Base-by-base conservation (phyloP, 2,329 filamentous ascomycete genomes). In the Epichloe baconii region DNA sequence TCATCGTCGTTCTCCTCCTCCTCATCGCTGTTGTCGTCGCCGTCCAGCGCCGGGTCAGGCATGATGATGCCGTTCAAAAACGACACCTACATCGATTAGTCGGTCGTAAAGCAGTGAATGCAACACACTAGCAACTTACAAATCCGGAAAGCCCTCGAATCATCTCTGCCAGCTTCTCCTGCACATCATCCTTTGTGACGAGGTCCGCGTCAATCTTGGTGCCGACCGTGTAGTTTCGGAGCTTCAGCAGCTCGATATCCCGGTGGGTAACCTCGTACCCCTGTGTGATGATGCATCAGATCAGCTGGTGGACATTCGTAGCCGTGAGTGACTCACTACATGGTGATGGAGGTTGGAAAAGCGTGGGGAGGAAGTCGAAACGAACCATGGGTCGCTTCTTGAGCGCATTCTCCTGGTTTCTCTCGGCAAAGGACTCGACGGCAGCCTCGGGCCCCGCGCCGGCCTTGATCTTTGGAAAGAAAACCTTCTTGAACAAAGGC, bases 301-400 rank as follows among this genome's bases (percentile, higher is more conserved):
- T 34, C 15, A 34, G 40, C 19, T 21, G 41, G 4, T 14, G 41
- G 21, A 21, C 26, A 4, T 10, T 11, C 26, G 26, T 31, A 11
- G 26, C 26, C 26, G 26, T 11, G 26, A 31, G 26, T 14, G 12
- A 38, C 14, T 38, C 36, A 8, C 26, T 3, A 31, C 36, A n/a
- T 5, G 4, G 12, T 35, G 19, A 15, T 12, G 15, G 1, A 17
- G 7, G 11, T 10, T 5, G 44, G 7, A n/a, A 31, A 2, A 31
- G 2, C 26, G 7, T 31, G 26, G 7, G 26, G 26, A 8, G 7
- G 26, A 8, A 8, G 26, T 31, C 26, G 26, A n/a, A 2, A 37
- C 36, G 10, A 35, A 88, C 88, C 80, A 90, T 91, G 4, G 90
- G 90, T 62, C 84, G 83, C 38, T 80, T 91, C 74, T 94, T 95